phyloP scores from a whole-genome alignment of 2,329 filamentous ascomycete genomes.

The Sarocladiaceae sp. region DNA sequence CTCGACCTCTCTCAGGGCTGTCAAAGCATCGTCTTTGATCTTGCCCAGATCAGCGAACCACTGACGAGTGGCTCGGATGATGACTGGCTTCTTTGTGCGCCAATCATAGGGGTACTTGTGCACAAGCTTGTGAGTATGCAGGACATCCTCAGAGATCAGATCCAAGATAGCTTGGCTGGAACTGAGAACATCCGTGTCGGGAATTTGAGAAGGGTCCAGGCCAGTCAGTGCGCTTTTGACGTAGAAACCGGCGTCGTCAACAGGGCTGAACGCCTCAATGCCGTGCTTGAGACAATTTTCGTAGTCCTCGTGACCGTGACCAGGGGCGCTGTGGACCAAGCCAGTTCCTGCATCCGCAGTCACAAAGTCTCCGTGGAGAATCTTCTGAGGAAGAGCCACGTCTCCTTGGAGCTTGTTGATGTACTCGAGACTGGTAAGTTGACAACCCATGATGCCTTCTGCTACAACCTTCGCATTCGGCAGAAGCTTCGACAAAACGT shows the following conservation, averaged over 20 bases:
- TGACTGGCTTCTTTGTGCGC: slow-evolving; percentile 89
- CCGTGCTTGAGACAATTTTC: slow-evolving; percentile 68
- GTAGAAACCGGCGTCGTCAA: slow-evolving; percentile 78
- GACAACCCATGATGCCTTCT: slow-evolving; percentile 56
- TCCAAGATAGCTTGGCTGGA: slow-evolving; percentile 61
- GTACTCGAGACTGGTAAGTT: slow-evolving; percentile 65
- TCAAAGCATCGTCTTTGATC: slow-evolving; percentile 72
- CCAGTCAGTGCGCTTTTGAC: slow-evolving; percentile 74
- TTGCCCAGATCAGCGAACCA: slow-evolving; percentile 93
- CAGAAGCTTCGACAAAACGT: slow-evolving; percentile 47
- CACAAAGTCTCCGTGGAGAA: slow-evolving; percentile 86
- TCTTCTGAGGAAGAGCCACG: slow-evolving; percentile 54
- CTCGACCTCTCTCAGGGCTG: slow-evolving; percentile 63
- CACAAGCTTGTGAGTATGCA: slow-evolving; percentile 65
- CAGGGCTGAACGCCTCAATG: slow-evolving; percentile 74
- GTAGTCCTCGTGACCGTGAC: slow-evolving; percentile 96
- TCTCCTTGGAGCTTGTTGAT: slow-evolving; percentile 63
- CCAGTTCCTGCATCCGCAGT: slow-evolving; percentile 87
- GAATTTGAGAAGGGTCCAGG: slow-evolving; percentile 45
- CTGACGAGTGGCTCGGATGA: slow-evolving; percentile 88
- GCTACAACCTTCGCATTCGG: slow-evolving; percentile 51
- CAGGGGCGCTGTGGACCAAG: slow-evolving; percentile 90
- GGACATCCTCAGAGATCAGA: slow-evolving; percentile 60
- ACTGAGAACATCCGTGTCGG: slow-evolving; percentile 39
- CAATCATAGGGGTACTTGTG: slow-evolving; percentile 99